Evolutionary conservation across 495 filamentous ascomycete genomes (phyloP), one percentile per base, ranked within the genome.

Genomic region (Hypomontagnella submonticulosa): DNA sequence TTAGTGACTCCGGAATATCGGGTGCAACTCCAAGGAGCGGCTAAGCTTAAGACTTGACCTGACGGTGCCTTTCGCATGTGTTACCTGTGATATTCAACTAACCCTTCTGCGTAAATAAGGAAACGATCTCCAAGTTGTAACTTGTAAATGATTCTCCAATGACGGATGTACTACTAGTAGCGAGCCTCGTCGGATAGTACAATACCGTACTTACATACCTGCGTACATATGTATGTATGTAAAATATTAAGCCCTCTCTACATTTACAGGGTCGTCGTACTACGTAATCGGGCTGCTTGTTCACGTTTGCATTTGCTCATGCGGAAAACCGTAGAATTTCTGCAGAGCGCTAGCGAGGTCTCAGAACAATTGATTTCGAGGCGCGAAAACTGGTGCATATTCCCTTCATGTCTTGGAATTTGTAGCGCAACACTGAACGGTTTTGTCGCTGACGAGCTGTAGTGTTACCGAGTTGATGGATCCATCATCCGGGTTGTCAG

Each of bases 251-350:
- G 23, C 23, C 6, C 23, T 27, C 23, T 27, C 23, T 27, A 27
- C 6, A 27, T 6, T 7, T 20, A 19, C 3, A 5, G 47, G 15
- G 16, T 46, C 42, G 20, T 43, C 33, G 15, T 18, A 1, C 33
- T 37, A 46, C 23, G 55, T 59, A 48, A 33, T 49, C 30, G 13
- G 13, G 38, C 47, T 55, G 43, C 52, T 61, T 61, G 66, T 57
- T 69, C 66, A 69, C 66, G 66, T 69, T 69, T 61, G 43, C 60
- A 32, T 62, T 51, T 44, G 60, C 47, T 52, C 60, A 64, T 64
- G 66, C 66, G 66, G 66, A 60, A 23, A 59, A 60, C 66, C 60
- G 66, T 36, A 54, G n/a, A 49, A 37, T 15, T 44, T 33, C 58
- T 36, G 54, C 27, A 58, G 16, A 13, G 23, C 11, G 20, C 47